These are phyloP conservation scores for Theobroma grandiflorum DNA, from an alignment of 441 rosid species.

Conservation along the genomic window DNA sequence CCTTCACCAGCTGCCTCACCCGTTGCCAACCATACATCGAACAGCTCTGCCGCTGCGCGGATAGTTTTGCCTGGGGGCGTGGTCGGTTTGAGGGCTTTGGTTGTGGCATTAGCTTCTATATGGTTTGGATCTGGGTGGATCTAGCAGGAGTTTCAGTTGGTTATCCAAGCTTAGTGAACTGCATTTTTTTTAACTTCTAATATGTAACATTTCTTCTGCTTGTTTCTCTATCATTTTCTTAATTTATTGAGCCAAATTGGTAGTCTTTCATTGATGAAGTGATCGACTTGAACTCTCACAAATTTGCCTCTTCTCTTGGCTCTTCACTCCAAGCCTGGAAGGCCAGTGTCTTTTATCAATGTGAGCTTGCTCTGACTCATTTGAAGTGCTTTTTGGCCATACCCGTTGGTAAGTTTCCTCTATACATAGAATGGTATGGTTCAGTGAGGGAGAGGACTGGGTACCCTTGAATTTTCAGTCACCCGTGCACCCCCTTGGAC, in stretches of 20 bases:
- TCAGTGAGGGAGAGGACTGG: too few species aligned
- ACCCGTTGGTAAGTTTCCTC: background rate
- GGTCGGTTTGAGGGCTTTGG: slow-evolving; percentile 31
- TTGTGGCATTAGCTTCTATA: slow-evolving; percentile 42
- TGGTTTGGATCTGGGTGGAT: slow-evolving; percentile 37
- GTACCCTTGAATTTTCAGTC: background rate
- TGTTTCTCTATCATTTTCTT: background rate
- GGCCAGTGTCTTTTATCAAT: background rate
- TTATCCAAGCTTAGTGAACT: background rate
- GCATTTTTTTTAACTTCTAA: background rate
- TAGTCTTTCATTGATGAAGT: background rate
- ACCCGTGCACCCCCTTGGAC: background rate
- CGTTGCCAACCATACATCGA: slow-evolving; percentile 32
- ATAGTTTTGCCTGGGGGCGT: slow-evolving; percentile 30
- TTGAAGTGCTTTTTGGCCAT: background rate
- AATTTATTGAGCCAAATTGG: background rate
- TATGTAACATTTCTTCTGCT: background rate
- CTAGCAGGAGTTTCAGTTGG: slow-evolving; percentile 1
- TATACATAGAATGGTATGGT: background rate
- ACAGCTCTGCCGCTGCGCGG: slow-evolving; percentile 35
- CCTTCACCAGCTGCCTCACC: slow-evolving; percentile 44
- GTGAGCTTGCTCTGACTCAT: background rate
- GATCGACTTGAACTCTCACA: slow-evolving; percentile 14
- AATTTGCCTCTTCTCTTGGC: background rate
- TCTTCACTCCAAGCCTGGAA: background rate